These are phyloP conservation scores for Cercospora canescens DNA, from an alignment of 2,329 filamentous ascomycete genomes.

Conservation along the genomic window DNA sequence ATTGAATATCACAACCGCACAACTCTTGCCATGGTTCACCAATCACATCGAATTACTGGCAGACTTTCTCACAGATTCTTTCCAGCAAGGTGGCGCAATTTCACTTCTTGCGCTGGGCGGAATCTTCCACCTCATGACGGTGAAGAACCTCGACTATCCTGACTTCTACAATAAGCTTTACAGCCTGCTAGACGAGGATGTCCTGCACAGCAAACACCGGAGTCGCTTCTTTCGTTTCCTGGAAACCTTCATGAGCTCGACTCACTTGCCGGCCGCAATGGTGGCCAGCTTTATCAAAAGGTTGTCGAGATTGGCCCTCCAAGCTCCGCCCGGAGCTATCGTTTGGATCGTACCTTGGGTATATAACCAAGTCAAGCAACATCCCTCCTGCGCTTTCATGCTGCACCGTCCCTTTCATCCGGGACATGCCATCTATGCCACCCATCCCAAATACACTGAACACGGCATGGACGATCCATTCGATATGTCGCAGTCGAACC, in stretches of 20 bases:
- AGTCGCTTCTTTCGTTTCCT: constrained; percentile 90
- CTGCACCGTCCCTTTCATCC: constrained; percentile 67
- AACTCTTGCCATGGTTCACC: constrained; percentile 82
- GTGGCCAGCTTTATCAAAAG: constrained; percentile 97
- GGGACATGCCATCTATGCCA: constrained; percentile 32
- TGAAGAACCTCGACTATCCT: constrained; percentile 87
- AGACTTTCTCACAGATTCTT: constrained; percentile 95
- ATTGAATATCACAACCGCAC: constrained; percentile 71
- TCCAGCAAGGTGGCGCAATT: constrained; percentile 80
- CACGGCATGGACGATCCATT: constrained; percentile 75
- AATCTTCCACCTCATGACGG: constrained; percentile 90
- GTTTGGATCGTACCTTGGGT: constrained; percentile 89
- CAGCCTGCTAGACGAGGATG: constrained; percentile 79
- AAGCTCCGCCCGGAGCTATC: constrained; percentile 84
- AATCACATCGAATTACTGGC: constrained; percentile 83
- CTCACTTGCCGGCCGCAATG: constrained; percentile 85
- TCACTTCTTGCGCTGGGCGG: constrained; percentile 88
- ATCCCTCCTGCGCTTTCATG: constrained; percentile 94
- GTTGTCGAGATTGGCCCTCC: constrained; percentile 79
- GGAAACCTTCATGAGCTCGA: constrained; percentile 85
- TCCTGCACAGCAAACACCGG: constrained; percentile 91
- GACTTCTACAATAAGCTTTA: constrained; percentile 90
- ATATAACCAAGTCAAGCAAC: constrained; percentile 89
- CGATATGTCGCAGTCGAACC: constrained; percentile 71
- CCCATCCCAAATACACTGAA: constrained; percentile 45